Percentiles rank a stretch among this genome's conserved stretches.
Evolutionary conservation across 495 filamentous ascomycete genomes (phyloP).

Genomic region (Neurospora tetrasperma): DNA sequence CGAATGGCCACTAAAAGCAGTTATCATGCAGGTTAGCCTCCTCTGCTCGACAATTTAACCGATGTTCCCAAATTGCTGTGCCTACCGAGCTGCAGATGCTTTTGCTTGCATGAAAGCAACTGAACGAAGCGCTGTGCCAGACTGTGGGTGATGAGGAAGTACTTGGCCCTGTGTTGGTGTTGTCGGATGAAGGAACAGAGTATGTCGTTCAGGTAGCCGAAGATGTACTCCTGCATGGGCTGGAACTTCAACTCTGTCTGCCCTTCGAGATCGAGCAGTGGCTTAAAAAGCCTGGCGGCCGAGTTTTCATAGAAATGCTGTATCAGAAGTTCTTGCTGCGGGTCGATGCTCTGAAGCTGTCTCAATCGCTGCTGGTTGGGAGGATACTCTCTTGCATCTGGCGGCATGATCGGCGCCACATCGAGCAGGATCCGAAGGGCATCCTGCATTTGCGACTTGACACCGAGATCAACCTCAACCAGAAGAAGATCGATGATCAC

Average conservation of each 20-base stretch:
- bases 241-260: slow-evolving; percentile 43
- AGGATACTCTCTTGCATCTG: slow-evolving; percentile 57
- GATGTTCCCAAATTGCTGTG: slow-evolving; percentile 5
- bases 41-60: background rate
- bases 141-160: slow-evolving; percentile 72
- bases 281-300: slow-evolving; percentile 75
- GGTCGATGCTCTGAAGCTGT: slow-evolving; percentile 38
- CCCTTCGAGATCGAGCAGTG: slow-evolving; percentile 70
- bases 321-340: slow-evolving; percentile 78
- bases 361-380: slow-evolving; percentile 45
- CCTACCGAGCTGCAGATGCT: slow-evolving; percentile 86
- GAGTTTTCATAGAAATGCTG: slow-evolving; percentile 85
- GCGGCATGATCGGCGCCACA: slow-evolving; percentile 47
- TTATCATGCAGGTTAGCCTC: slow-evolving; percentile 3
- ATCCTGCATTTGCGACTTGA: slow-evolving; percentile 93
- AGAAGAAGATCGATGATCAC: slow-evolving; percentile 88
- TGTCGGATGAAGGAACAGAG: slow-evolving; percentile 90
- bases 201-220: slow-evolving; percentile 86
- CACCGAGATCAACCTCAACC: slow-evolving; percentile 82
- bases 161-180: slow-evolving; percentile 76
- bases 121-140: slow-evolving; percentile 74
- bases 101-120: slow-evolving; percentile 75
- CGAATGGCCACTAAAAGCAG: slow-evolving; percentile 63
- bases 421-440: slow-evolving; percentile 91
- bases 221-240: slow-evolving; percentile 77